These are phyloP conservation scores for Fusarium pininemorale DNA, from an alignment of 2,329 filamentous ascomycete species.

Conservation along the genomic window DNA sequence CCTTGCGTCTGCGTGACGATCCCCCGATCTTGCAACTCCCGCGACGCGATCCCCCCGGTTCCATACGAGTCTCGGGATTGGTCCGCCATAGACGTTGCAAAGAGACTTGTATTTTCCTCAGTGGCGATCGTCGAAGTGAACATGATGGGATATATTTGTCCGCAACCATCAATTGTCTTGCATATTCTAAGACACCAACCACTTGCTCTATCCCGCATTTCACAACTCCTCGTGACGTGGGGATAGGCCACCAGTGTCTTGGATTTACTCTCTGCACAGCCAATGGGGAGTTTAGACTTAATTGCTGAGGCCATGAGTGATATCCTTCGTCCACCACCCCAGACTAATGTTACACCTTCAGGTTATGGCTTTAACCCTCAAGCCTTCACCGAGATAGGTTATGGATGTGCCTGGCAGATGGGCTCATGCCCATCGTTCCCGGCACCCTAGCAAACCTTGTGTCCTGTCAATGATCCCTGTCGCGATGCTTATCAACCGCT, in stretches of 20 bases:
- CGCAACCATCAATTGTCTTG: conserved; percentile 3
- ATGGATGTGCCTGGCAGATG: conserved; percentile 14
- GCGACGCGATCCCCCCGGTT: conserved; percentile 13
- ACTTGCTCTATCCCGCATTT: conserved; percentile 2
- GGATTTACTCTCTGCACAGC: background rate
- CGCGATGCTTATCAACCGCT: conserved; percentile 31
- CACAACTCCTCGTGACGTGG: background rate
- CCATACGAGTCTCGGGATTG: conserved; percentile 14
- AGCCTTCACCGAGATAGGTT: conserved; percentile 12
- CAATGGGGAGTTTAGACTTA: background rate
- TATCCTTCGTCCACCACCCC: conserved; percentile 5
- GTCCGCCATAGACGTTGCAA: conserved; percentile 18
- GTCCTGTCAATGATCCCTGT: conserved; percentile 22
- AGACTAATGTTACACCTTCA: conserved; percentile 36
- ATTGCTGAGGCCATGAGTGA: background rate
- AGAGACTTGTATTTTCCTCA: conserved; percentile 10
- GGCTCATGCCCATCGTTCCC: conserved; percentile 20
- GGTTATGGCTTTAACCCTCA: conserved; percentile 16
- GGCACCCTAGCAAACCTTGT: conserved; percentile 23
- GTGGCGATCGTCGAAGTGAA: conserved; percentile 23
- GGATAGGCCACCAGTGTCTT: background rate
- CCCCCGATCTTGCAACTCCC: conserved; percentile 40
- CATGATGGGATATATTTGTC: conserved; percentile 14
- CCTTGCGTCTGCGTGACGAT: conserved; percentile 35
- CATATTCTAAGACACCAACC: background rate